Evolutionary conservation across 176 grass and related monocot genomes (phyloP).

Genomic region (Zea mays): Zm-B73-REFERENCE-NAM-5.0 NC_050098.1:195397501-195398000

Average conservation of each 20-base stretch:
- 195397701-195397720: slow-evolving; percentile 29
- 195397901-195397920: slow-evolving; percentile 26
- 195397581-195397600: neutral
- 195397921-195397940: neutral
- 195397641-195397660: slow-evolving; percentile 6
- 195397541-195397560: neutral
- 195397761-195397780: neutral
- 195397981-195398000: slow-evolving; percentile 1
- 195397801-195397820: neutral
- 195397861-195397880: slow-evolving; percentile 17
- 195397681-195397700: slow-evolving; percentile 12
- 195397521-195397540: neutral
- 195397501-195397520: neutral
- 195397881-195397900: slow-evolving; percentile 32
- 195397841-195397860: neutral
- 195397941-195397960: slow-evolving; percentile 1
- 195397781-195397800: neutral
- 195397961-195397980: slow-evolving; percentile 1
- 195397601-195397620: slow-evolving; percentile 6
- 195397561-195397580: neutral
- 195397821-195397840: neutral
- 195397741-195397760: slow-evolving; percentile 5
- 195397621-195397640: neutral
- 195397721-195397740: neutral
- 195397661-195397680: neutral